Evolutionary conservation across 345 rosid genomes (phyloP).

Genomic region (Ricinus communis): DNA sequence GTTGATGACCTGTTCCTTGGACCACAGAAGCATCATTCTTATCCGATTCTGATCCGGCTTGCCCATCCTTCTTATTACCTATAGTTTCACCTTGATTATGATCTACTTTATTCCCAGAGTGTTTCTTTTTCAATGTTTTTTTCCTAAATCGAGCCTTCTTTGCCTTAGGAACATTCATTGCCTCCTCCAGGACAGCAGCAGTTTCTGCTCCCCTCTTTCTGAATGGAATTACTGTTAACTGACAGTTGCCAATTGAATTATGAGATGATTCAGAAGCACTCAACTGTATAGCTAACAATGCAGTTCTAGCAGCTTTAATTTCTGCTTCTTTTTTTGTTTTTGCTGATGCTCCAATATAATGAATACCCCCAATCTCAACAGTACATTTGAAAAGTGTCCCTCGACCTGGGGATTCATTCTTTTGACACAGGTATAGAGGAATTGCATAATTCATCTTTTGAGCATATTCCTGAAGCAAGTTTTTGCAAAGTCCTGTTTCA

Average conservation of each 20-base stretch:
- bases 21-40: constrained; percentile 20
- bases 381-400: constrained; percentile 48
- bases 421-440: constrained; percentile 61
- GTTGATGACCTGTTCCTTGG: constrained; percentile 7
- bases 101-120: constrained; percentile 5
- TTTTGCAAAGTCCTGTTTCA: constrained; percentile 85
- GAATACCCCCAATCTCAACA: constrained; percentile 82
- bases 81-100: constrained; percentile 17
- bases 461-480: constrained; percentile 89
- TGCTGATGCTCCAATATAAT: constrained; percentile 73
- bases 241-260: constrained; percentile 33
- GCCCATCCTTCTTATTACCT: constrained; percentile 4
- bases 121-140: constrained; percentile 42
- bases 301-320: constrained; percentile 92
- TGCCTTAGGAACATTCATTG: constrained; percentile 45
- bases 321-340: constrained; percentile 80
- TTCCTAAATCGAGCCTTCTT: constrained; percentile 59
- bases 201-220: constrained; percentile 57
- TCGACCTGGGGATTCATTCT: constrained; percentile 45
- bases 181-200: constrained; percentile 33
- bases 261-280: constrained; percentile 38
- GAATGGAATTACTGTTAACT: constrained; percentile 70
- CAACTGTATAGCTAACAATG: constrained; percentile 66
- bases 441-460: constrained; percentile 92
- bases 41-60: constrained; percentile 16